Evolutionary conservation across 176 grass and related monocot genomes (phyloP).

Genomic region (Triticum timopheevii): DNA sequence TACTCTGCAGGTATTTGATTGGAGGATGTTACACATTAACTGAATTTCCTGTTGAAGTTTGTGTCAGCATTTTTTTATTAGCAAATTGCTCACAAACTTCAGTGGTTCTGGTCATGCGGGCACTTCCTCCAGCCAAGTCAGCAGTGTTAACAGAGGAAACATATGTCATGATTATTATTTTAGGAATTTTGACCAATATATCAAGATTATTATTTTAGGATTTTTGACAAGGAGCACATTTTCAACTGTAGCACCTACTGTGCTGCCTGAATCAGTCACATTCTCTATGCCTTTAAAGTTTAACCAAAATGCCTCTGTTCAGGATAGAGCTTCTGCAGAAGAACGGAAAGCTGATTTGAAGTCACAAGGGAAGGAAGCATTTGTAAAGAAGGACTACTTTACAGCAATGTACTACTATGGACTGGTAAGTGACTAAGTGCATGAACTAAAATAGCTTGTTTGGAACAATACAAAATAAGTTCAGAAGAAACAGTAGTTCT

Average conservation of each 20-base stretch:
- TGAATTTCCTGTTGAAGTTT: background rate
- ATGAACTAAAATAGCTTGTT: slow-evolving; percentile 1
- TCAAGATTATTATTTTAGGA: background rate
- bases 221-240: background rate
- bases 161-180: background rate
- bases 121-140: background rate
- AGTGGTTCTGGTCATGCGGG: background rate
- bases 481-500: background rate
- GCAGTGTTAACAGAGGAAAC: background rate
- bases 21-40: background rate
- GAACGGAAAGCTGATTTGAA: slow-evolving; percentile 21
- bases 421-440: slow-evolving; percentile 5
- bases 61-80: background rate
- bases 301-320: background rate
- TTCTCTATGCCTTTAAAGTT: background rate
- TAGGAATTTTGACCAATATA: background rate
- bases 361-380: slow-evolving; percentile 27
- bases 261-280: background rate
- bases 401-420: slow-evolving; percentile 34
- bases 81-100: background rate
- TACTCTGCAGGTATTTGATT: background rate
- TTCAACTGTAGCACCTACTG: background rate
- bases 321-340: slow-evolving; percentile 20
- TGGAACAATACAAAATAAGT: background rate
- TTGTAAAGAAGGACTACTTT: slow-evolving; percentile 28